These are phyloP conservation scores for Arthrobotrys conoides DNA, from an alignment of 2,329 filamentous ascomycete genomes.

Conservation along the genomic window DNA sequence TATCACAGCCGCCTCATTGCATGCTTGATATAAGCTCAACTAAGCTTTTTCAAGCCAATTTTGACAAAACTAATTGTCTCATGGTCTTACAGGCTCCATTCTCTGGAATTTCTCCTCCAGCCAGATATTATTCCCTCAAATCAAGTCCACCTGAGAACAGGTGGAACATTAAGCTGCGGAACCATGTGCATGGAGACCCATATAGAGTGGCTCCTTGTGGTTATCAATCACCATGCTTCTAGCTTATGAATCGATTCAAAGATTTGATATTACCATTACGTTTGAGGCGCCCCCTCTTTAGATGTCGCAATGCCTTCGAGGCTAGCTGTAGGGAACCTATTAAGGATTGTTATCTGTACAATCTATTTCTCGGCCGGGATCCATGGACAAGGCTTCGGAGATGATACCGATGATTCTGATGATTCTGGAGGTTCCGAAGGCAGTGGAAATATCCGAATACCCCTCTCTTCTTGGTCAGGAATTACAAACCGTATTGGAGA, in stretches of 20 bases:
- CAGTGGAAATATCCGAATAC: slow-evolving; percentile 1
- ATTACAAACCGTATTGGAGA: not conserved
- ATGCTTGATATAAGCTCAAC: slow-evolving; percentile 10
- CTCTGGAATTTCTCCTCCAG: not conserved
- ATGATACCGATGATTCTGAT: no score
- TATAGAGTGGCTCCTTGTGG: not conserved
- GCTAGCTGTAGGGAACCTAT: not conserved
- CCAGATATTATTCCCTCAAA: slow-evolving; percentile 14
- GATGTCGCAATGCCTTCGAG: not conserved
- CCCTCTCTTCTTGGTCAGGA: not conserved
- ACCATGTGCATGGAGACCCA: not conserved
- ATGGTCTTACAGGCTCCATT: not conserved
- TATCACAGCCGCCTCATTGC: not conserved
- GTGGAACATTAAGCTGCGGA: not conserved
- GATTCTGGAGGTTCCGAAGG: not conserved
- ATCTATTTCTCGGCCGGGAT: not conserved
- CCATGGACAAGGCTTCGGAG: slow-evolving; percentile 22
- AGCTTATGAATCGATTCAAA: not conserved
- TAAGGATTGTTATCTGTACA: not conserved
- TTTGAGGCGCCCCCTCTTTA: not conserved
- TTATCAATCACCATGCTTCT: not conserved
- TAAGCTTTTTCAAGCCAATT: slow-evolving; percentile 26
- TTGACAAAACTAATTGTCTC: not conserved
- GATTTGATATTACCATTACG: not conserved
- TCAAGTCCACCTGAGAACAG: not conserved